Percentiles rank a stretch among this genome's conserved stretches.
Conservation (phyloP, 2,329 filamentous ascomycete species). For the Clathrospora elynae region DNA sequence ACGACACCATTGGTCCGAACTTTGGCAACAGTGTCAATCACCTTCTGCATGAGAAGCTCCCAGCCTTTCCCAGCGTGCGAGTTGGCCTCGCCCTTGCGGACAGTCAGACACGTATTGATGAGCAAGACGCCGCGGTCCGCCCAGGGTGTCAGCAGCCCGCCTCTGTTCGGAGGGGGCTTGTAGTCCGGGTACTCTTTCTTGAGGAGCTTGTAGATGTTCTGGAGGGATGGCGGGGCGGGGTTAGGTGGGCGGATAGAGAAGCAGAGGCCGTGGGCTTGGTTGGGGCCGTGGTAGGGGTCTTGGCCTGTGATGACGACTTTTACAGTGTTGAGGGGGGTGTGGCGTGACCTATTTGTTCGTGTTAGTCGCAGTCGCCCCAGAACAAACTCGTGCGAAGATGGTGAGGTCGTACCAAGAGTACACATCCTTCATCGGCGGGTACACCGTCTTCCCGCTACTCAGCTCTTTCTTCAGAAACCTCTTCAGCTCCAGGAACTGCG, state of each 20-base stretch:
- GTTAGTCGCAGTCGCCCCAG: constrained; percentile 5
- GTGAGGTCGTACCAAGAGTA: constrained; percentile 79
- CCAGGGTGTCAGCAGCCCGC: constrained; percentile 89
- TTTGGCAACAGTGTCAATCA: constrained; percentile 84
- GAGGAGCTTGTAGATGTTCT: constrained; percentile 90
- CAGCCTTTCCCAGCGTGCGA: constrained; percentile 85
- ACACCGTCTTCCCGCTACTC: constrained; percentile 74
- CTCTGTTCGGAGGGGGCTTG: constrained; percentile 72
- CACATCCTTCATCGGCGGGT: constrained; percentile 84
- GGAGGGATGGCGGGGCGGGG: constrained; percentile 82
- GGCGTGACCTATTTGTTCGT: constrained; percentile 73
- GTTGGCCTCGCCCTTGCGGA: constrained; percentile 85
- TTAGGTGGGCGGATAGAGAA: constrained; percentile 94
- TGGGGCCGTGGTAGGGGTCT: constrained; percentile 94
- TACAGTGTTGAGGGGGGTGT: constrained; percentile 85
- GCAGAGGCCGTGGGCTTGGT: constrained; percentile 94
- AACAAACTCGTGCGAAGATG: background rate
- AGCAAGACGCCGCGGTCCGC: constrained; percentile 90
- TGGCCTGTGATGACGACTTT: constrained; percentile 94
- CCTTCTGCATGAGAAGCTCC: constrained; percentile 90
- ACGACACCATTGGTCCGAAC: constrained; percentile 82
- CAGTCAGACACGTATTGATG: constrained; percentile 93
- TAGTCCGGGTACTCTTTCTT: constrained; percentile 88
- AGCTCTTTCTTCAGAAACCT: constrained; percentile 81
- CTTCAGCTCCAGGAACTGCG: constrained; percentile 87